These are phyloP conservation scores for Cyclotella choctawhatcheeana DNA, from an alignment of 108 stramenopile species.

Conservation along the genomic window DNA sequence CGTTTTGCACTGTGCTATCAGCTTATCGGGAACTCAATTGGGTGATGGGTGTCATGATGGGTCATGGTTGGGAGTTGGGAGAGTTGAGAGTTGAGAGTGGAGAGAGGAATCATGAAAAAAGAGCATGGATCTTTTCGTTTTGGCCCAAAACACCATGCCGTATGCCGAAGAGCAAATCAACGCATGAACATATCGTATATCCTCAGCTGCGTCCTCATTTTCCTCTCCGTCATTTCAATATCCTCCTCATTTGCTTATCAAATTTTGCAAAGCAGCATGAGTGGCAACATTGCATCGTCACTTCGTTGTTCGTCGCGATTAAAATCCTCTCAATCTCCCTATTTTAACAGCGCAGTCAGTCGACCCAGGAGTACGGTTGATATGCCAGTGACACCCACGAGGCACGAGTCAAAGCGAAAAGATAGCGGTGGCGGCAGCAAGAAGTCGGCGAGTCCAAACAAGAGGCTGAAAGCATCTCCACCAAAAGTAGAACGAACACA, in stretches of 20 bases:
- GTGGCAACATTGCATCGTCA: background rate
- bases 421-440: too few relatives aligned
- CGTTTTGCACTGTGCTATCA: too few relatives aligned
- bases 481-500: constrained; percentile 12
- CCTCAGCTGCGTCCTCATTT: background rate
- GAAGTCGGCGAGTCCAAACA: background rate
- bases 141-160: too few relatives aligned
- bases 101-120: too few relatives aligned
- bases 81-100: too few relatives aligned
- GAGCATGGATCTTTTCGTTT: too few relatives aligned
- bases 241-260: background rate
- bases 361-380: background rate
- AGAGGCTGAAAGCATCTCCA: background rate
- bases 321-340: constrained; percentile 3
- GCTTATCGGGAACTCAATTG: too few relatives aligned
- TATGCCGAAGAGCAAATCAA: too few relatives aligned
- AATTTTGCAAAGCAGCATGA: background rate
- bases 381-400: background rate
- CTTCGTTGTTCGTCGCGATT: constrained; percentile 6
- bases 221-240: background rate
- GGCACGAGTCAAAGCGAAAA: background rate
- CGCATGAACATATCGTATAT: too few relatives aligned
- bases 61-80: too few relatives aligned
- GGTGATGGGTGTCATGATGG: too few relatives aligned
- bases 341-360: background rate